Evolutionary conservation across 169 alveolate genomes (phyloP).

Genomic region (Nephromyces sp.): DNA sequence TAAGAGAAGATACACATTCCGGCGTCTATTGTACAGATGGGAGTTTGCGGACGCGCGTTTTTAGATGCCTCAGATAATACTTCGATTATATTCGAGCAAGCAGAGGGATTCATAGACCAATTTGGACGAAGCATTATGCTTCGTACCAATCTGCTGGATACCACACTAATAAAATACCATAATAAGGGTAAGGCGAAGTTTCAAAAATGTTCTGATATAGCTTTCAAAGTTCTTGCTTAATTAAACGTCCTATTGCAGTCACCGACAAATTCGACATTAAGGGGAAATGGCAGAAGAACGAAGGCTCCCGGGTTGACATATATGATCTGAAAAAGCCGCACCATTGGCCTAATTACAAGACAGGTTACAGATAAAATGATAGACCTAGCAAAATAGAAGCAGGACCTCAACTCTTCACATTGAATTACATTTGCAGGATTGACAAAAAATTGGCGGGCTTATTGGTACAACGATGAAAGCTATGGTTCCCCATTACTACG

Average conservation of each 20-base stretch:
- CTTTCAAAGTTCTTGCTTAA: neutral
- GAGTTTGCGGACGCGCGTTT: constrained; percentile 33
- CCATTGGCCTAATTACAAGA: constrained; percentile 8
- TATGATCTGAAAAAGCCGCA: neutral
- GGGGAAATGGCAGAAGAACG: constrained; percentile 49
- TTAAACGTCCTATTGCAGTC: neutral
- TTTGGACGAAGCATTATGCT: constrained; percentile 41
- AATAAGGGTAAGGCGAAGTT: neutral
- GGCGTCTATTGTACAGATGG: constrained; percentile 17
- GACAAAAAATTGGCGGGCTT: constrained; percentile 14
- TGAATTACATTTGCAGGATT: constrained; percentile 18
- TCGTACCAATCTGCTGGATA: constrained; percentile 38
- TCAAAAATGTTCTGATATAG: neutral
- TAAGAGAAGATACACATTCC: too few relatives aligned
- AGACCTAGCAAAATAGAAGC: too few relatives aligned
- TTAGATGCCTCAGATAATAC: constrained; percentile 44
- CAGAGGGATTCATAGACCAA: constrained; percentile 49
- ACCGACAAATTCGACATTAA: constrained; percentile 32
- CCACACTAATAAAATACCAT: constrained; percentile 7
- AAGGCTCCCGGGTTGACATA: constrained; percentile 37
- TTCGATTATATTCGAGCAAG: constrained; percentile 41
- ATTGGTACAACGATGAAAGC: constrained; percentile 49
- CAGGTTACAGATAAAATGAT: too few relatives aligned
- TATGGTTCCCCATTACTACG: constrained; percentile 33
- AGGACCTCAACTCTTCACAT: too few relatives aligned